Conservation (phyloP, 2,329 filamentous ascomycete genomes). For the Lachnellula occidentalis region DNA sequence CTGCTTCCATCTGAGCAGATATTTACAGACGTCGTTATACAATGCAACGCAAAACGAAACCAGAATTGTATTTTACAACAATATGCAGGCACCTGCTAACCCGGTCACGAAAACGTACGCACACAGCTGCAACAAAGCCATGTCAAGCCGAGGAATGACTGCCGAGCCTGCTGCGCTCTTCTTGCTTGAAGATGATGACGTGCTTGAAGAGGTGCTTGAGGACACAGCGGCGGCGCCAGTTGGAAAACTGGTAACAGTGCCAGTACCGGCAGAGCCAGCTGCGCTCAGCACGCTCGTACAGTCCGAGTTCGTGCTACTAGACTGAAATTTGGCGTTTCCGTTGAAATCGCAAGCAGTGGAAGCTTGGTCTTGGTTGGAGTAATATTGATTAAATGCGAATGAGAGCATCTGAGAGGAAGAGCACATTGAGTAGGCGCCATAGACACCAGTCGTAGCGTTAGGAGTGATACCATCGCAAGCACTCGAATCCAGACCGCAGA, state of each 20-base stretch:
- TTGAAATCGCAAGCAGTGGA: constrained; percentile 64
- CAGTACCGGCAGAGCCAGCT: constrained; percentile 57
- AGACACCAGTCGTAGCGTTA: constrained; percentile 62
- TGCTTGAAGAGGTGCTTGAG: constrained; percentile 24
- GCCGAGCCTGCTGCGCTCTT: constrained; percentile 36
- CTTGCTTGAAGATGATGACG: constrained; percentile 15
- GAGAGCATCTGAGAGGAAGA: constrained; percentile 62
- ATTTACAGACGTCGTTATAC: constrained; percentile 2
- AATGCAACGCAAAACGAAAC: constrained; percentile 9
- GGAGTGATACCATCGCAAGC: constrained; percentile 64
- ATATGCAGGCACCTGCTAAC: constrained; percentile 46
- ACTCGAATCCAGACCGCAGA: constrained; percentile 55
- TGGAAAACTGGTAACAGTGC: constrained; percentile 45
- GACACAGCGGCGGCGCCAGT: constrained; percentile 35
- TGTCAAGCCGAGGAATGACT: constrained; percentile 39
- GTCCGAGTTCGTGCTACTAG: constrained; percentile 40
- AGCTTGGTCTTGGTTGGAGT: constrained; percentile 48
- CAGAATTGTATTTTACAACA: constrained; percentile 39
- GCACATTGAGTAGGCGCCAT: constrained; percentile 78
- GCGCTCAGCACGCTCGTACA: constrained; percentile 57
- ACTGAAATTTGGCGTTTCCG: constrained; percentile 54
- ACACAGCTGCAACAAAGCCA: constrained; percentile 42
- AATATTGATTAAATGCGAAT: constrained; percentile 71
- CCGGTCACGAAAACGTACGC: constrained; percentile 45
- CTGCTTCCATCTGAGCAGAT: not conserved